Evolutionary conservation across 1,139 yeast genomes (phyloP).

Genomic region (Pichia sp.): DNA sequence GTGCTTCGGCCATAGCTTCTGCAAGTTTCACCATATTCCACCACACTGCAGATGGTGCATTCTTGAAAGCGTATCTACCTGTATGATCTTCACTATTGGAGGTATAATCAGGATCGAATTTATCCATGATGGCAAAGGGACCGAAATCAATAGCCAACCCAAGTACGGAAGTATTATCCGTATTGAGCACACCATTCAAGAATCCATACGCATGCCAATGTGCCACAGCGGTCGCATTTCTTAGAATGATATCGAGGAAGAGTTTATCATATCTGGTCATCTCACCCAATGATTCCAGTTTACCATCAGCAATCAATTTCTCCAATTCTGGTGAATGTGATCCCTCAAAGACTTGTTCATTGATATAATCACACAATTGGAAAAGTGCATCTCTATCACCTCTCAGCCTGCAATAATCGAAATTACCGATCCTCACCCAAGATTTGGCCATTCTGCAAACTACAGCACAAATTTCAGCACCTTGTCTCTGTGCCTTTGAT

Average conservation of each 20-base stretch:
- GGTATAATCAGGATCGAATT: slow-evolving; percentile 72
- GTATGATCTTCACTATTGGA: slow-evolving; percentile 85
- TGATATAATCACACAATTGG: slow-evolving; percentile 63
- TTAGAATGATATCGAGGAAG: slow-evolving; percentile 58
- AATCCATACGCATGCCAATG: slow-evolving; percentile 90
- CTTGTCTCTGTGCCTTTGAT: slow-evolving; percentile 66
- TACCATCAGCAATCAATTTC: slow-evolving; percentile 10
- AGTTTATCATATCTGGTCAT: slow-evolving; percentile 62
- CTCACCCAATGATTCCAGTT: slow-evolving; percentile 18
- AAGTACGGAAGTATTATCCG: slow-evolving; percentile 83
- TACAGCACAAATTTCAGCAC: slow-evolving; percentile 76
- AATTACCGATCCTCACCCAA: slow-evolving; percentile 89
- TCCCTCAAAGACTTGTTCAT: slow-evolving; percentile 52
- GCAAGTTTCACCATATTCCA: slow-evolving; percentile 88
- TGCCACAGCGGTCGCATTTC: slow-evolving; percentile 77
- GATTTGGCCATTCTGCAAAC: slow-evolving; percentile 77
- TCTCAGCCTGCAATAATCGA: slow-evolving; percentile 73
- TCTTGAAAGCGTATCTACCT: slow-evolving; percentile 66
- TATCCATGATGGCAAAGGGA: slow-evolving; percentile 81
- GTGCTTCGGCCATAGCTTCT: slow-evolving; percentile 72
- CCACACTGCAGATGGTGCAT: slow-evolving; percentile 85
- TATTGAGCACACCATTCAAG: slow-evolving; percentile 87
- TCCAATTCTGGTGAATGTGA: slow-evolving; percentile 29
- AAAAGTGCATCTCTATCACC: slow-evolving; percentile 60
- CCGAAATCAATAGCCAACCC: slow-evolving; percentile 93